Percentiles rank a stretch among this genome's conserved stretches.
phyloP scores from a whole-genome alignment of 192 early-diverging fungal species.

The Borealophlyctis nickersoniae region DNA sequence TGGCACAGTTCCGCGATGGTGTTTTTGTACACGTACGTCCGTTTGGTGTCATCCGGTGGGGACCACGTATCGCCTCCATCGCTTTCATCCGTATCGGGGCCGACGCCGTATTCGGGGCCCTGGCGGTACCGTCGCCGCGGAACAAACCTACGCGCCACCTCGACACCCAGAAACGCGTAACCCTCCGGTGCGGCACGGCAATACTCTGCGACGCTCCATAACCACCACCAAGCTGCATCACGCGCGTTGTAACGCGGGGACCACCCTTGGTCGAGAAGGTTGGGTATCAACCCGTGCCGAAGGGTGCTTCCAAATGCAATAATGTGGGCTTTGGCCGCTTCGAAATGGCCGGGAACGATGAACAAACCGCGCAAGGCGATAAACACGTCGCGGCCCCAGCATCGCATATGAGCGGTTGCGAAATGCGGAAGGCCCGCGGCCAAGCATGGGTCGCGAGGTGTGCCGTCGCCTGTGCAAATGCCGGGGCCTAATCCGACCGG shows the following conservation, averaged over 20 bases:
- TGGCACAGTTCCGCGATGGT: conserved; percentile 86
- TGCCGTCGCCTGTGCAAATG: not conserved
- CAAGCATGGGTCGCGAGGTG: conserved; percentile 47
- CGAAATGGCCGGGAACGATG: conserved; percentile 76
- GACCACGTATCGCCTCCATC: conserved; percentile 42
- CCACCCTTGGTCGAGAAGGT: conserved; percentile 83
- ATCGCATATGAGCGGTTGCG: conserved; percentile 84
- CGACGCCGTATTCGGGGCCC: conserved; percentile 31
- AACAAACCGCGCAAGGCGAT: conserved; percentile 84
- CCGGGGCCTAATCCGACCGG: not conserved
- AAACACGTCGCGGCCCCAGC: conserved; percentile 99
- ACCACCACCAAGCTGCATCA: conserved; percentile 96
- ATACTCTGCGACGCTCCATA: conserved; percentile 87
- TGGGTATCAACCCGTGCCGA: conserved; percentile 94
- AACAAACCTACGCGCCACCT: conserved; percentile 83
- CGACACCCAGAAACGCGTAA: conserved; percentile 60
- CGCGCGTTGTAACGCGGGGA: conserved; percentile 91
- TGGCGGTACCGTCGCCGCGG: conserved; percentile 44
- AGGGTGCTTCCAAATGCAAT: conserved; percentile 88
- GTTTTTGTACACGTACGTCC: conserved; percentile 59
- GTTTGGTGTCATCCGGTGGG: conserved; percentile 42
- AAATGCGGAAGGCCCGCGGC: conserved; percentile 97
- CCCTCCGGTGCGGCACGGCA: conserved; percentile 75
- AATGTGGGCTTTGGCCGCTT: conserved; percentile 81
- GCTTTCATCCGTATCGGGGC: conserved; percentile 26